These are phyloP conservation scores for Tylopilus sp. DNA, from an alignment of 768 basidiomycete genomes.

Conservation along the genomic window DNA sequence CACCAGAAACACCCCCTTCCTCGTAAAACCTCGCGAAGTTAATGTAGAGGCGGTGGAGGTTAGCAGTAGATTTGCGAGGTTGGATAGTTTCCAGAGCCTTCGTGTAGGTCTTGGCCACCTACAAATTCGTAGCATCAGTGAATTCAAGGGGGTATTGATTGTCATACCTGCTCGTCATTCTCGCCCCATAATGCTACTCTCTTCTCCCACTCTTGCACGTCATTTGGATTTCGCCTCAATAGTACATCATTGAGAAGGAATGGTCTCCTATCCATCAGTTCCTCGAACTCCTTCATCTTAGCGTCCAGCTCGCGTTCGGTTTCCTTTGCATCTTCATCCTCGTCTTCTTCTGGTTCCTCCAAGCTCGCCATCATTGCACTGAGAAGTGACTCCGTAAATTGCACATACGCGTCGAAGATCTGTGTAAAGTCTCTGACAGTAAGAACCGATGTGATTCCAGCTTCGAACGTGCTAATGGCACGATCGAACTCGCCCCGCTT, in stretches of 20 bases:
- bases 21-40: conserved; percentile 99
- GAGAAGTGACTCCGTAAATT: conserved; percentile 89
- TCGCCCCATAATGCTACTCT: conserved; percentile 90
- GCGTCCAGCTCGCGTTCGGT: conserved; percentile 80
- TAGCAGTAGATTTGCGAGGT: conserved; percentile 87
- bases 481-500: conserved; percentile 94
- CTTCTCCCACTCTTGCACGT: conserved; percentile 99
- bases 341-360: conserved; percentile 71
- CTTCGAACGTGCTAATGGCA: conserved; percentile 84
- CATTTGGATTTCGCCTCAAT: conserved; percentile 89
- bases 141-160: neutral
- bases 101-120: conserved; percentile 94
- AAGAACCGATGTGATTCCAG: conserved; percentile 77
- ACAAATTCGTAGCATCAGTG: conserved; percentile 2
- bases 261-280: conserved; percentile 89
- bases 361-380: conserved; percentile 85
- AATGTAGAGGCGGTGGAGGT: conserved; percentile 85
- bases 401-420: conserved; percentile 94
- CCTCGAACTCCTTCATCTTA: conserved; percentile 91
- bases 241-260: conserved; percentile 97
- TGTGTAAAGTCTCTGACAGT: conserved; percentile 97
- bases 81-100: conserved; percentile 84
- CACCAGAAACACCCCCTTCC: conserved; percentile 79
- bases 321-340: conserved; percentile 74
- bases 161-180: conserved; percentile 82